Evolutionary conservation across 495 filamentous ascomycete genomes (phyloP), one percentile per base, ranked within the genome.

Genomic region (Annulohypoxylon nitens): DNA sequence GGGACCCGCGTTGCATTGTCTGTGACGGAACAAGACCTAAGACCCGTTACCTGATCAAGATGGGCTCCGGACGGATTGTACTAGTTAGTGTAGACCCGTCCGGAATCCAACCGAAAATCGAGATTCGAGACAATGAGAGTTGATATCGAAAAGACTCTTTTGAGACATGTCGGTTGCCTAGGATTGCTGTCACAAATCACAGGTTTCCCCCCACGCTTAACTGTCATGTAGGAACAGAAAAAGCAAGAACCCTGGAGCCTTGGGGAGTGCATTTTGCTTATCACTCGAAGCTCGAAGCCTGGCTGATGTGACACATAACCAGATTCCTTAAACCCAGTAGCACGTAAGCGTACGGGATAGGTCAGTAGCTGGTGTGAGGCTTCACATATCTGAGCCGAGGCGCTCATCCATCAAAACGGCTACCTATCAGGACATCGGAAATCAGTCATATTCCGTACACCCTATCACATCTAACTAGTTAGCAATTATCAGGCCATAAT

Each of bases 1-100:
- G 67, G 71, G 67, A 74, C 50, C 20, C 59, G 43, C 41, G 71
- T 70, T 64, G 63, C 67, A 67, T 67, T 67, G 67, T 64, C 47
- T 64, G 63, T 67, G 63, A 70, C 51, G 50, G 62, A 34, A 54
- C 37, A 41, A 43, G 61, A 54, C 45, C 26, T 26, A 41, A 43
- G 61, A 54, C 45, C 26, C 45, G 66, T 54, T 66, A 61, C 67
- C 62, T 53, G 61, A 67, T 48, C 58, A 53, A 60, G 61, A 51
- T 53, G 43, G n/a, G 39, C n/a, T 54, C 43, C 53, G 41, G 50
- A 34, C 50, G 26, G 54, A 55, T 33, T 63, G 59, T 50, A 34
- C 25, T 30, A 50, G 33, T 33, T 30, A 50, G 33, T 33, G 25
- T 54, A 30, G 25, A 26, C 36, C 18, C 45, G 43, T 61, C 45